Percentiles rank a stretch among this genome's conserved stretches.
These are phyloP conservation scores for Lasiodiplodia citricola DNA, from an alignment of 2,329 filamentous ascomycete species.

Conservation along the genomic window DNA sequence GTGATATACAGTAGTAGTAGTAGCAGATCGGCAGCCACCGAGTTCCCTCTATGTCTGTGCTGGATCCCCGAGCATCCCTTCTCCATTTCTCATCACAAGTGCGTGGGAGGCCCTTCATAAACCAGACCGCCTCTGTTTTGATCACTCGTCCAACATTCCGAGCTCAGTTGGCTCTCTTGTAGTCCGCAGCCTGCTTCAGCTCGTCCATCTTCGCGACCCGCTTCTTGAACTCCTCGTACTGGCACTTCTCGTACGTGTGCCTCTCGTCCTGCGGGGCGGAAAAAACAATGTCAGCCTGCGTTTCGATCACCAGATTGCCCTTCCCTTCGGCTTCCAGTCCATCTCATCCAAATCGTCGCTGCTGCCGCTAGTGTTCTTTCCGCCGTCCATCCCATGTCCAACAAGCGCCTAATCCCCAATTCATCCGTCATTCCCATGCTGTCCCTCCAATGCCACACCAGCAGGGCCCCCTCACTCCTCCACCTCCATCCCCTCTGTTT, in stretches of 20 bases:
- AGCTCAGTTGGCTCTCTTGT: conserved; percentile 78
- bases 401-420: not conserved
- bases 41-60: not conserved
- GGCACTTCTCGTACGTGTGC: conserved; percentile 98
- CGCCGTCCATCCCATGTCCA: not conserved
- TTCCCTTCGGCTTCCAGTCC: not conserved
- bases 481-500: too few relatives aligned
- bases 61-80: not conserved
- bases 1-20: conserved; percentile 6
- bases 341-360: not conserved
- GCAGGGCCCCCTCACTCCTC: not conserved
- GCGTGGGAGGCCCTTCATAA: not conserved
- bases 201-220: conserved; percentile 99
- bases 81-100: not conserved
- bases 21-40: conserved; percentile 4
- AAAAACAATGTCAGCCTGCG: not conserved
- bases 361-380: not conserved
- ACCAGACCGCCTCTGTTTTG: not conserved
- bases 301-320: not conserved
- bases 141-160: not conserved
- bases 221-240: conserved; percentile 99
- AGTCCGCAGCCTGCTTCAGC: conserved; percentile 82
- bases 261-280: conserved; percentile 65
- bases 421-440: not conserved
- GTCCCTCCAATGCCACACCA: not conserved